A percentile compares a stretch with the other conserved stretches of the same genome.
Evolutionary conservation across 805 yeast species (phyloP).

Genomic region (Candida ponderosae): DNA sequence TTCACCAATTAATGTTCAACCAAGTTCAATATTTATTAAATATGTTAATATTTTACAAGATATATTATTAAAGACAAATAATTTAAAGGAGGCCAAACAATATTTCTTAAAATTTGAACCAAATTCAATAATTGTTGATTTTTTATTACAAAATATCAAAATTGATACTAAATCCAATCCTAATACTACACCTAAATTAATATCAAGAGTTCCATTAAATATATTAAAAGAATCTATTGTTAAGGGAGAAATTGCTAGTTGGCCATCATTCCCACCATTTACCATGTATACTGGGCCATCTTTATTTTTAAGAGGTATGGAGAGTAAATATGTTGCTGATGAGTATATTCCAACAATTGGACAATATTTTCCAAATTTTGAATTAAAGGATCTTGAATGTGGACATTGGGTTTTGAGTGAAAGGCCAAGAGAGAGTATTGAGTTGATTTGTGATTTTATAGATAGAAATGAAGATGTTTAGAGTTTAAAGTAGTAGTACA

Average conservation of each 20-base stretch:
- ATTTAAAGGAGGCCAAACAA: conserved; percentile 61
- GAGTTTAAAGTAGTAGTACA: too few species aligned
- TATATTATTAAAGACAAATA: conserved; percentile 38
- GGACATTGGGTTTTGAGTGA: conserved; percentile 95
- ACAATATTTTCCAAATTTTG: conserved; percentile 70
- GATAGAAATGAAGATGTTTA: conserved; percentile 31
- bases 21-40: conserved; percentile 51
- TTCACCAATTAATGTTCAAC: conserved; percentile 68
- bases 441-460: conserved; percentile 53
- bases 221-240: conserved; percentile 58
- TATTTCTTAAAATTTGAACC: conserved; percentile 57
- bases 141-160: conserved; percentile 62
- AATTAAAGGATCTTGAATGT: conserved; percentile 63
- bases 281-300: conserved; percentile 64
- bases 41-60: conserved; percentile 59
- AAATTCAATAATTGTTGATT: conserved; percentile 57
- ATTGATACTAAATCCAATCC: conserved; percentile 33
- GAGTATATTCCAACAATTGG: conserved; percentile 71
- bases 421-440: conserved; percentile 70
- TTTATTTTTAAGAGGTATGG: conserved; percentile 71
- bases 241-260: conserved; percentile 60
- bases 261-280: conserved; percentile 58
- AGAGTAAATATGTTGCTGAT: conserved; percentile 74
- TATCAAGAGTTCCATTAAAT: conserved; percentile 53
- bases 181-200: conserved; percentile 23